These are phyloP conservation scores for Citrus glauca DNA, from an alignment of 345 rosid species.

Conservation along the genomic window DNA sequence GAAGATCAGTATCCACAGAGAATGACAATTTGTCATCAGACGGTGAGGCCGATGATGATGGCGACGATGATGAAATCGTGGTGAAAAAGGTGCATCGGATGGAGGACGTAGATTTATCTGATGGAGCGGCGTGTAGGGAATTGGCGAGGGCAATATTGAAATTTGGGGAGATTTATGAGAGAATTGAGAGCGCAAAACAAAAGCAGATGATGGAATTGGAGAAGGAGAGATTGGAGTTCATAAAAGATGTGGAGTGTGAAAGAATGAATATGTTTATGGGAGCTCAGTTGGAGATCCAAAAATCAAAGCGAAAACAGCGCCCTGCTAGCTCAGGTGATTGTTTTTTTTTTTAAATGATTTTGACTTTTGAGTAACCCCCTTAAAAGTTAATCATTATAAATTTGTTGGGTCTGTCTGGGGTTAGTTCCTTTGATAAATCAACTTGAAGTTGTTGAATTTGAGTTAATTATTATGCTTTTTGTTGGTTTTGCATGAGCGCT, in stretches of 20 bases:
- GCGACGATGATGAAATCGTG: constrained; percentile 34
- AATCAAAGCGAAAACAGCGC: constrained; percentile 28
- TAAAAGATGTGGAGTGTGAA: constrained; percentile 64
- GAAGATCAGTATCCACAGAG: constrained; percentile 32
- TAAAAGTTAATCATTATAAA: background rate
- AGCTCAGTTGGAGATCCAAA: constrained; percentile 63
- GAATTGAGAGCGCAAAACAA: constrained; percentile 60
- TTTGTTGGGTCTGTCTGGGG: background rate
- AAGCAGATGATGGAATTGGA: constrained; percentile 70
- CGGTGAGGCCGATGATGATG: constrained; percentile 44
- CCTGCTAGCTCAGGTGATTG: background rate
- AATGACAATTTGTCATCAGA: constrained; percentile 28
- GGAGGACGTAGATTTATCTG: constrained; percentile 36
- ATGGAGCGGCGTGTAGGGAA: constrained; percentile 47
- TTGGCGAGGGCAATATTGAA: constrained; percentile 59
- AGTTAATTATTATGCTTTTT: background rate
- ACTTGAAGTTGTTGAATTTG: background rate
- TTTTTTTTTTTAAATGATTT: background rate
- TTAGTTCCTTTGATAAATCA: background rate
- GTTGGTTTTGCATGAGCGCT: background rate
- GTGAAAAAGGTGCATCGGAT: constrained; percentile 40
- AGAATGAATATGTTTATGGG: constrained; percentile 70
- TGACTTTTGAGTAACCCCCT: background rate
- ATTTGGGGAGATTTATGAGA: constrained; percentile 66
- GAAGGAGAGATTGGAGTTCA: constrained; percentile 73